Conservation (phyloP, 106 monocot genomes). For the Gastrodia elata region DNA sequence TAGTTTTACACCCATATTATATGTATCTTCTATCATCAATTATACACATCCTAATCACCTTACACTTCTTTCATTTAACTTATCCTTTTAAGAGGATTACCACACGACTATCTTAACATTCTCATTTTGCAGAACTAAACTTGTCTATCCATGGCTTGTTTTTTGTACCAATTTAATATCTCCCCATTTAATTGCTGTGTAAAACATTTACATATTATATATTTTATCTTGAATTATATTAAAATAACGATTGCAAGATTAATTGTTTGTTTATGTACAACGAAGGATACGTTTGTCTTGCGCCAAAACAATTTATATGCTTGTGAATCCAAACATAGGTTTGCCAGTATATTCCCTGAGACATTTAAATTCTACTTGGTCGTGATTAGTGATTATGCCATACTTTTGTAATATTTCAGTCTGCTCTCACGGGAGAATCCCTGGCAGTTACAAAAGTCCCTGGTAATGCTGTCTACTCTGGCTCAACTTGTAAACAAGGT, state of each 20-base stretch:
- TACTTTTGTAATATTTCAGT: constrained; percentile 13
- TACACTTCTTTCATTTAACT: not conserved
- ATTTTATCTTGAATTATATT: not conserved
- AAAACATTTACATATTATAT: not conserved
- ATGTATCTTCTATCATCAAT: not conserved
- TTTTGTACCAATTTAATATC: not conserved
- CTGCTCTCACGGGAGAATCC: constrained; percentile 53
- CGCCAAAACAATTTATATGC: not conserved
- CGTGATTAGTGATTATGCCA: not conserved
- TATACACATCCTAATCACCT: not conserved
- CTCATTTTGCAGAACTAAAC: not conserved
- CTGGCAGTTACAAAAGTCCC: constrained; percentile 40
- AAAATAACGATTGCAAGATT: not conserved
- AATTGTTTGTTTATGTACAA: not conserved
- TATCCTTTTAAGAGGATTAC: not conserved
- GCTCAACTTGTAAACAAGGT: constrained; percentile 60
- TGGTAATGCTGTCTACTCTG: constrained; percentile 45
- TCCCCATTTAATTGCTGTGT: not conserved
- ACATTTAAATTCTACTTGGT: not conserved
- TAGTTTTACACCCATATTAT: not conserved
- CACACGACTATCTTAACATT: not conserved
- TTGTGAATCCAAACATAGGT: not conserved
- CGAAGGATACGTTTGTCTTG: not conserved
- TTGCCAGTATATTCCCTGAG: not conserved
- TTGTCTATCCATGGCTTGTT: not conserved